Base-by-base conservation (phyloP, 2,329 filamentous ascomycete species). In the Colletotrichum navitas region DNA sequence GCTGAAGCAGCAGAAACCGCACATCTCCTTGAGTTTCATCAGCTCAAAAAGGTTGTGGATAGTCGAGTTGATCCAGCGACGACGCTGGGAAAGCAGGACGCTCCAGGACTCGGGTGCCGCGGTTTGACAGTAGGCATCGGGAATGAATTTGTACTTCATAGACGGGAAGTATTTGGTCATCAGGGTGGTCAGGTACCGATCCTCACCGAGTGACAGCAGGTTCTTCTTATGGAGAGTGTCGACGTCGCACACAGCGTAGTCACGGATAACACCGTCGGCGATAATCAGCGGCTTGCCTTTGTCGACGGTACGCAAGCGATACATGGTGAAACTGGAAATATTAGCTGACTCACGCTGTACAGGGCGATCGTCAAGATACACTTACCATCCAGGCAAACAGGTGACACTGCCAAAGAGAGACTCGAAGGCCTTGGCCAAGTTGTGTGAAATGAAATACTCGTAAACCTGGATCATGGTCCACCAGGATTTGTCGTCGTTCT, bases 381-480 rank as follows among this genome's bases (percentile, higher is more conserved):
- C 93, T 85, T 90, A 98, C 95, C 96, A 99, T 89, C 96, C 96
- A 75, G 96, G 96, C 85, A 99, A 91, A 92, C 96, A 99, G 71
- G 96, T 99, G 73, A 99, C 96, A 81, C 94, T 97, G 79, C 95
- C 96, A 79, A 99, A 99, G 72, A 99, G 89, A 72, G 94, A 98
- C 81, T 99, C 96, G 79, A 99, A 99, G 73, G 96, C 94, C 85
- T 99, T 99, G 65, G 96, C 88, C 80, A 99, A 85, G 83, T 99
- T 93, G 87, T 99, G 96, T 39, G 96, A 98, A 79, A 99, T 99
- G 82, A 95, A 99, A 86, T 99, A 99, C 82, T 99, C 96, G 84
- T 99, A 99, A 75, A 99, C 96, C 81, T 99, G 96, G 78, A 99
- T 99, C 96, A 99, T 99, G 16, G 96, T 99, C 94, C 94, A 97